These are phyloP conservation scores for Neurospora sp. DNA, from an alignment of 495 filamentous ascomycete species.

Conservation along the genomic window DNA sequence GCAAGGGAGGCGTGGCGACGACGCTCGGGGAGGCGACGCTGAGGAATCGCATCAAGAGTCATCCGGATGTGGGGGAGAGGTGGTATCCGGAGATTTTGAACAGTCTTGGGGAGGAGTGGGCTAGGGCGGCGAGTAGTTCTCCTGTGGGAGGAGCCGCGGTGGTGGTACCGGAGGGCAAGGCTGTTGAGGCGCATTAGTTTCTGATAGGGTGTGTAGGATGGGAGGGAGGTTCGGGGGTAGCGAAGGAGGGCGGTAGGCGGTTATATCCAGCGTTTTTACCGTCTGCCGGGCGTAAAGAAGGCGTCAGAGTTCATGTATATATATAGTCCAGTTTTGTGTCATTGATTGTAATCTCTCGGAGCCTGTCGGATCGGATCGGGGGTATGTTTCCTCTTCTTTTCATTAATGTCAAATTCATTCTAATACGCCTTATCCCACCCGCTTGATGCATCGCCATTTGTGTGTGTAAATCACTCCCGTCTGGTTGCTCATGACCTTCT, in stretches of 20 bases:
- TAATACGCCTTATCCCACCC: not conserved
- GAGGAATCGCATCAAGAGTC: conserved; percentile 79
- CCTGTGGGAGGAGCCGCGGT: conserved; percentile 5
- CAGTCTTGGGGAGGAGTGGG: conserved; percentile 38
- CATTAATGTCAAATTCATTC: not conserved
- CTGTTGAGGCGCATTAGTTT: conserved; percentile 19
- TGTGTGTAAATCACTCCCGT: not conserved
- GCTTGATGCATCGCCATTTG: not conserved
- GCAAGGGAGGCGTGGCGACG: conserved; percentile 46
- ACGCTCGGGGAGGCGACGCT: conserved; percentile 76
- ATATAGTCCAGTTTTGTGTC: not conserved
- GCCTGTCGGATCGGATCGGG: not conserved
- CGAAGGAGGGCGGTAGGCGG: not conserved
- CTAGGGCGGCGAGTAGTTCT: conserved; percentile 15
- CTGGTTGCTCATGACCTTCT: not conserved
- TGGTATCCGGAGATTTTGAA: conserved; percentile 69
- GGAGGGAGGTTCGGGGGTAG: not conserved
- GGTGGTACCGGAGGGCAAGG: conserved; percentile 1
- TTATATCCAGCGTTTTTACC: not conserved
- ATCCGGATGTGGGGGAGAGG: conserved; percentile 78
- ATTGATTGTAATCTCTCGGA: not conserved
- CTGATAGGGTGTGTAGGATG: not conserved
- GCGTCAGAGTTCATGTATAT: not conserved
- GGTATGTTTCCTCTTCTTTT: not conserved
- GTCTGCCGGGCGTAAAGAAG: not conserved